These are phyloP conservation scores for Rhytidiadelphus loreus DNA, from an alignment of 225 moss, liverwort and hornwort genomes.

Conservation along the genomic window DNA sequence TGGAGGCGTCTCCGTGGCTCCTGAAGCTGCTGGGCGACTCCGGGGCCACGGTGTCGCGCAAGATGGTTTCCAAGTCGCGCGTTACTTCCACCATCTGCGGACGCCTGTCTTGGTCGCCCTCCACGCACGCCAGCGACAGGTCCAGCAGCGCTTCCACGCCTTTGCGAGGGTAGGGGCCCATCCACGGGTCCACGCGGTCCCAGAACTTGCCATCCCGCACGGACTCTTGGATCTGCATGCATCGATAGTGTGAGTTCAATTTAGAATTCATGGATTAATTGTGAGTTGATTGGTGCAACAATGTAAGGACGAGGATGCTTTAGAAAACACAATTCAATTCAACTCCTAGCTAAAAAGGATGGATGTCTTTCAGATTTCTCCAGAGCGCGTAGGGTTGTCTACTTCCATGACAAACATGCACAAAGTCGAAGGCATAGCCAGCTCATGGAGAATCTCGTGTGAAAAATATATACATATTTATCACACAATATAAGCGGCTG, in stretches of 20 bases:
- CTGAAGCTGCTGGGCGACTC: background rate
- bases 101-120: conserved; percentile 23
- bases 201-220: conserved; percentile 3
- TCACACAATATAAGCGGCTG: background rate
- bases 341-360: background rate
- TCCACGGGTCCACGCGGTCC: conserved; percentile 44
- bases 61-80: conserved; percentile 48
- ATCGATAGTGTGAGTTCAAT: background rate
- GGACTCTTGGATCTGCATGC: conserved; percentile 5
- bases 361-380: background rate
- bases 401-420: background rate
- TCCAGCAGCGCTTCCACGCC: conserved; percentile 40
- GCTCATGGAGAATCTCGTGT: background rate
- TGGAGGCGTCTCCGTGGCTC: background rate
- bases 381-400: background rate
- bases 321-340: background rate
- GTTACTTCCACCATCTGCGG: conserved; percentile 67
- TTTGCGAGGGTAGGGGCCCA: conserved; percentile 54
- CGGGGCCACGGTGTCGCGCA: conserved; percentile 27
- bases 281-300: background rate
- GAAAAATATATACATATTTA: background rate
- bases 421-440: background rate
- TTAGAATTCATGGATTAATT: background rate
- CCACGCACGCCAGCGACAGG: conserved; percentile 43
- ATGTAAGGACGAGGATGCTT: background rate